Evolutionary conservation across 768 basidiomycete genomes (phyloP), one percentile per base, ranked within the genome.

Genomic region (Nidularia sp.): DNA sequence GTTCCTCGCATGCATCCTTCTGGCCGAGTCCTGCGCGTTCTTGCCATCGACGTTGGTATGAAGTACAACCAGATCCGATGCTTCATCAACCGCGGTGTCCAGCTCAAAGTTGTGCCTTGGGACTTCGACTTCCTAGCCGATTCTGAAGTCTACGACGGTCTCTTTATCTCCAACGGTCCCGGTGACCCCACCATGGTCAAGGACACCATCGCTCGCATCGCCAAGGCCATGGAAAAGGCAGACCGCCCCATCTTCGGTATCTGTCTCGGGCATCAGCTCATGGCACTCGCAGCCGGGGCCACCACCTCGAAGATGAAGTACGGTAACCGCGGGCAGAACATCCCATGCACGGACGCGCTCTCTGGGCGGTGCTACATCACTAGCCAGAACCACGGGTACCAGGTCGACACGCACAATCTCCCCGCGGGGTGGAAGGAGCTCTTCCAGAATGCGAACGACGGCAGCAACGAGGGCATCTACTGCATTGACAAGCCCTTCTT

Each of bases 41-140:
- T 99, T 12, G 93, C 93, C 4, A 72, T 98, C 53, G 97, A 99
- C 66, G 96, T 98, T 48, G 97, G 97, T n/a, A 98, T 98, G 92
- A 99, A 99, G 71, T 97, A 90, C 76, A 98, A 98, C 70, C 97
- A 99, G 70, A 94, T 98, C 60, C 83, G 97, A 34, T 99, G 97
- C 75, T 98, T 99, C 73, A 84, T 82, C 42, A 77, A 83, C 35
- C 88, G 97, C 34, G 97, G 97, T 47, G 83, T 98, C 34, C 93
- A 98, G 68, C 77, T 98, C 65, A 98, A 98, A 71, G 93, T 98
- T 49, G 90, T 98, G 6, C 95, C 97, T 29, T 99, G 96, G 96
- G 79, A 98, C 66, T 91, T 95, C 66, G 89, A 98, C 70, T 93
- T 95, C 67, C 72, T 89, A 29, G 68, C 77, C 1, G 93, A 98